These are phyloP conservation scores for Sequoia sempervirens DNA, from an alignment of 75 land plant species.

Conservation along the genomic window DNA sequence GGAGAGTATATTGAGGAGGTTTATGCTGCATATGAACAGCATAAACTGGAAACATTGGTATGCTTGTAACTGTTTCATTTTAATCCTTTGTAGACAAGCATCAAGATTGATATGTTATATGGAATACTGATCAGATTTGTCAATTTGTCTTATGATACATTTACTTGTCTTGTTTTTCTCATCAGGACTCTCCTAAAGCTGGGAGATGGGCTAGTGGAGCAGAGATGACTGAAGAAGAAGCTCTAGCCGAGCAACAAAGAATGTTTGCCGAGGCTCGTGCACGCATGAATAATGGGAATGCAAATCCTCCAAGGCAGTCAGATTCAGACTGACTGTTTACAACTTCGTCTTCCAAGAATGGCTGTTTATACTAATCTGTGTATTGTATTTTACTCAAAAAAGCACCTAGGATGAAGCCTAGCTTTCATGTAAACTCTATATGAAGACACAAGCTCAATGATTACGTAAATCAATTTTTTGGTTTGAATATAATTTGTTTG, in stretches of 20 bases:
- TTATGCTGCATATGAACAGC: conserved; percentile 95
- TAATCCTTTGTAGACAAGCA: not conserved
- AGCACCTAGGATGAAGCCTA: not conserved
- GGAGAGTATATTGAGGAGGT: conserved; percentile 95
- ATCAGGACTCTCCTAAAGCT: conserved; percentile 71
- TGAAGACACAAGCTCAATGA: not conserved
- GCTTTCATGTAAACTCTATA: not conserved
- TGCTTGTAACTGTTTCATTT: conserved; percentile 1
- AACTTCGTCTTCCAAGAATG: not conserved
- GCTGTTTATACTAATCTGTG: not conserved
- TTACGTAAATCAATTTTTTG: not conserved
- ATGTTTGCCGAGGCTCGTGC: conserved; percentile 99
- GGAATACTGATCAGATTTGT: not conserved
- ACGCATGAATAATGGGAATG: conserved; percentile 78
- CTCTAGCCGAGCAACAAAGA: conserved; percentile 91
- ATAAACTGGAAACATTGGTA: conserved; percentile 88
- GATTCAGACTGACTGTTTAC: conserved; percentile 15
- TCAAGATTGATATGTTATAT: not conserved
- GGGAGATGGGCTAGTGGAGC: conserved; percentile 64
- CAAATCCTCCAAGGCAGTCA: conserved; percentile 32
- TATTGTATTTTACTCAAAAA: not conserved
- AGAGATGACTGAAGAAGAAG: conserved; percentile 98
- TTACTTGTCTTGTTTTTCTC: not conserved
- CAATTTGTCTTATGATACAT: not conserved
- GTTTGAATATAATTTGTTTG: not conserved